Conservation (phyloP, 371 early-diverging fungal species). For the Circinella minor region DNA sequence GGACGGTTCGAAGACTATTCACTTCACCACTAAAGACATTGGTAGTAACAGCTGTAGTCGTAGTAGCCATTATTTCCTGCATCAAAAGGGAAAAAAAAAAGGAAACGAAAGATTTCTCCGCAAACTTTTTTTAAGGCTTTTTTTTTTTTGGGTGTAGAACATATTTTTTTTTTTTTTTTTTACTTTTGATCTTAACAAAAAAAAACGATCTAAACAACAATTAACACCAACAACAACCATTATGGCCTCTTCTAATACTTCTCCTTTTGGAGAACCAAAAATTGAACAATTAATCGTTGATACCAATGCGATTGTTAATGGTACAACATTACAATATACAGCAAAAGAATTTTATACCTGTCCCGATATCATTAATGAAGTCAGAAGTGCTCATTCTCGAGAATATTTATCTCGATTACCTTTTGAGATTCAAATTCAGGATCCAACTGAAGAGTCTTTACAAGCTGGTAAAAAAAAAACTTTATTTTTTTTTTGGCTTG, state of each 20-base stretch:
- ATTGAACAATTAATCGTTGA: constrained; percentile 63
- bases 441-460: constrained; percentile 81
- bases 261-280: constrained; percentile 13
- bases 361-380: constrained; percentile 88
- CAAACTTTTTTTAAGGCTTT: neutral
- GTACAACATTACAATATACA: constrained; percentile 44
- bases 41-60: neutral
- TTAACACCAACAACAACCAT: neutral
- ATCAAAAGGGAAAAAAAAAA: neutral
- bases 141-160: neutral
- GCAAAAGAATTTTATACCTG: constrained; percentile 83
- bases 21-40: constrained; percentile 7
- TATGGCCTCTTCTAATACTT: neutral
- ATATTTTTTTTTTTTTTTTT: constrained; percentile 3
- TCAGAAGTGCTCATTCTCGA: constrained; percentile 79
- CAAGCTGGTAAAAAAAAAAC: constrained; percentile 58
- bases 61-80: neutral
- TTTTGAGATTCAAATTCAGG: constrained; percentile 67
- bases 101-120: neutral
- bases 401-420: constrained; percentile 68
- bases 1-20: neutral
- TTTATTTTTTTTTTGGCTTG: neutral
- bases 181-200: neutral
- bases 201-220: neutral
- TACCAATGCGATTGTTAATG: constrained; percentile 66